Evolutionary conservation across 257 asterid genomes (phyloP), one percentile per base, ranked within the genome.

Genomic region (Penstemon eatonii): DNA sequence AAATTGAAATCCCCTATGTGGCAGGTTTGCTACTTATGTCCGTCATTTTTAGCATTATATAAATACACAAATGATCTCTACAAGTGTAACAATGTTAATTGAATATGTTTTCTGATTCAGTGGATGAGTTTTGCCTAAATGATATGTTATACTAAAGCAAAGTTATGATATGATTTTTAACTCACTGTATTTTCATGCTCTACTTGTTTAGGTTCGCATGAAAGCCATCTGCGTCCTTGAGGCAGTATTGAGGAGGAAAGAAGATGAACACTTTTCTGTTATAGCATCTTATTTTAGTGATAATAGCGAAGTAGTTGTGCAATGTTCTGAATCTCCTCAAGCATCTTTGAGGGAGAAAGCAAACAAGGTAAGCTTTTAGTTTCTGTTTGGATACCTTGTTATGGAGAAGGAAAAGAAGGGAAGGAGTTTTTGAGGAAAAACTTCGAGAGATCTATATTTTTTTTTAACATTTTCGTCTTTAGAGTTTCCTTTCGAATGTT

Each of bases 331-430:
- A 82, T 94, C 96, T 66, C 99, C 97, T 42, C 99, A 94, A 79
- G 96, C 97, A 47, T 94, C 99, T 60, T 71, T 94, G 77, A 87
- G 99, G 76, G 99, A 94, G 78, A 94, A 91, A 70, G 95, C 99
- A 72, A 82, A 74, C 73, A 94, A 94, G 94, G 99, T 91, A 79
- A 76, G 73, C 54, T 69, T 59, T 64, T 56, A 18, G 37, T 73
- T 72, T 59, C 46, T 65, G 46, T 74, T 42, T 46, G 25, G 61
- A 50, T 71, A 66, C 56, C 56, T 56, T 56, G 65, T 51, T 63
- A 54, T 62, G n/a, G 45, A 59, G 37, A 25, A 12, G 65, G 75
- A 60, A 65, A 63, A 66, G 57, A 56, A 44, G 60, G 59, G 61
- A 15, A 8, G 61, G 50, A 65, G 66, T 55, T 3, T 39, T 45